These are phyloP conservation scores for Pseudonitzschia delicatissima DNA, from an alignment of 108 stramenopile genomes.

Conservation along the genomic window DNA sequence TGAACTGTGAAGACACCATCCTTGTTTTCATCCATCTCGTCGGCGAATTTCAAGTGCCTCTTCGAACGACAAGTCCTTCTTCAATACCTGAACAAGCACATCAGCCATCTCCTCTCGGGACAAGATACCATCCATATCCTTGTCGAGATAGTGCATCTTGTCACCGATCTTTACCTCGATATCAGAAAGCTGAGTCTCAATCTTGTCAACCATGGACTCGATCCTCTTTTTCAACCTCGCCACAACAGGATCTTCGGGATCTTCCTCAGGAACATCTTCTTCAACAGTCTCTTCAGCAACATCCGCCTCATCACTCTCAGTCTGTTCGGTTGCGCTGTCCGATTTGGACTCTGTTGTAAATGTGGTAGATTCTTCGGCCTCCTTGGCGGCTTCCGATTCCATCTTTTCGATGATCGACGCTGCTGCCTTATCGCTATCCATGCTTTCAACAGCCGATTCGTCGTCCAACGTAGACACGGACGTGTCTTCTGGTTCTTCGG, in stretches of 20 bases:
- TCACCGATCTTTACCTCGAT: slow-evolving; percentile 92
- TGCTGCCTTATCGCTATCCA: slow-evolving; percentile 37
- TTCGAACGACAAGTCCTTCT: slow-evolving; percentile 72
- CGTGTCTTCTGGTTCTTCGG: slow-evolving; percentile 11
- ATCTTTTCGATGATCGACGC: slow-evolving; percentile 36
- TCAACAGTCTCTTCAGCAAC: slow-evolving; percentile 1
- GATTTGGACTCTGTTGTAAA: slow-evolving; percentile 40
- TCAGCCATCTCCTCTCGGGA: slow-evolving; percentile 83
- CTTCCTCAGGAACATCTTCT: slow-evolving; percentile 19
- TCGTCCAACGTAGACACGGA: background rate
- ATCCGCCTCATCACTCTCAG: background rate
- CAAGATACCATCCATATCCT: slow-evolving; percentile 91
- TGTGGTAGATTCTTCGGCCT: slow-evolving; percentile 43
- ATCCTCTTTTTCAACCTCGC: slow-evolving; percentile 73
- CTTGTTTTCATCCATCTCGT: slow-evolving; percentile 71
- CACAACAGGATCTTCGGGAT: slow-evolving; percentile 53
- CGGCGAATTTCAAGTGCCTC: slow-evolving; percentile 82
- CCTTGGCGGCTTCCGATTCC: slow-evolving; percentile 40
- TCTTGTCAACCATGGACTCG: slow-evolving; percentile 89
- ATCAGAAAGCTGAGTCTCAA: slow-evolving; percentile 86
- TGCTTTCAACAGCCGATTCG: slow-evolving; percentile 12
- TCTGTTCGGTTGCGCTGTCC: slow-evolving; percentile 15
- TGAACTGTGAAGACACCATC: slow-evolving; percentile 77
- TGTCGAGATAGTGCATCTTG: slow-evolving; percentile 95
- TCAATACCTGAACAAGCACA: slow-evolving; percentile 67